phyloP scores from a whole-genome alignment of 805 yeast species.

The Wickerhamiella dianesei region DNA sequence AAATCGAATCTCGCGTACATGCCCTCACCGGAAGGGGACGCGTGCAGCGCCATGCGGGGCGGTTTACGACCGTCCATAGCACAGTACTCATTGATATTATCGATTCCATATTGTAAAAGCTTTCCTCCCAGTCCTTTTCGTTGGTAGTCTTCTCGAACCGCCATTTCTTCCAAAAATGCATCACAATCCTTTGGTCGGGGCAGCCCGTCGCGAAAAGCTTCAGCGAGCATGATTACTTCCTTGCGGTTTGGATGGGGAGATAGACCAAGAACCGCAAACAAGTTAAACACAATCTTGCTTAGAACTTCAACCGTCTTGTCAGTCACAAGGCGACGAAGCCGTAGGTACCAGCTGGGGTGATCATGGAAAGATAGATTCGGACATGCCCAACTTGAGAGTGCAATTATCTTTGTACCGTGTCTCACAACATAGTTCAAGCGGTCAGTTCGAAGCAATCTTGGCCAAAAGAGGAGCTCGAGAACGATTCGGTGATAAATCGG shows the following conservation, averaged over 20 bases:
- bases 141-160: background rate
- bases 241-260: background rate
- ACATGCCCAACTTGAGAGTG: no score
- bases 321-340: no score
- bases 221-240: no score
- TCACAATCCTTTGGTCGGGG: background rate
- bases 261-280: background rate
- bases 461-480: background rate
- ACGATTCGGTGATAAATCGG: background rate
- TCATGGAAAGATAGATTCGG: no score
- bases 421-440: no score
- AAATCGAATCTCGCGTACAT: background rate
- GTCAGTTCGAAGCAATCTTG: background rate
- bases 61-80: background rate
- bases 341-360: no score
- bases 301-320: no score
- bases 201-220: no score
- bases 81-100: background rate
- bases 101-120: background rate
- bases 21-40: background rate
- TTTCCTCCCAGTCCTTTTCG: background rate
- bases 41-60: background rate
- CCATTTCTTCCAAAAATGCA: background rate
- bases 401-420: no score
- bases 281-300: no score